Base-by-base conservation (phyloP, 768 basidiomycete genomes). In the Amanita thiersii region DNA sequence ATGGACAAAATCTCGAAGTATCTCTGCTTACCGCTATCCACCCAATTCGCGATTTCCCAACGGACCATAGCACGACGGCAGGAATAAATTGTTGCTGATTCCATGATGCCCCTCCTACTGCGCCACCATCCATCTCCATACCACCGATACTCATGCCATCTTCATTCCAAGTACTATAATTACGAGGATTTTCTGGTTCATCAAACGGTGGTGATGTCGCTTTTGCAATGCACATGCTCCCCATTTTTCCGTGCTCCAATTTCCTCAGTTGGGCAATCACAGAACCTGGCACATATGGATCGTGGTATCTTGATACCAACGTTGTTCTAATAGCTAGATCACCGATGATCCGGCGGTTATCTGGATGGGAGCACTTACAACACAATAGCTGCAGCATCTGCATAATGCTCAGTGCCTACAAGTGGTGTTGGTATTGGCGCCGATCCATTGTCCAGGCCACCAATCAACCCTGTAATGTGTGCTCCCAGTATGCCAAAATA, bases 121-220 rank as follows among this genome's bases (percentile, higher is more conserved):
- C 48, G 18, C 47, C 48, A 21, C 48, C 49, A 38, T 60, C 59
- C 10, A 57, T 46, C 30, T 54, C 43, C 15, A 60, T 51, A 23
- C 50, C 59, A 21, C 59, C 57, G 17, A 55, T 50, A 43, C 59
- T 60, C 11, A 59, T 37, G 1, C 57, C 59, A 2, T 37, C 23
- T 4, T 35, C 49, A n/a, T 51, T 60, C 53, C 53, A 60, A 7
- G 53, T 50, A 2, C 56, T 54, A 42, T 60, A 60, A 38, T 57
- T 59, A 3, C 59, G 50, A 8, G 59, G 57, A 18, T 44, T 46
- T 3, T 30, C 30, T 0, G 50, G 32, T 29, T 50, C 45, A 17
- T 60, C 59, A 42, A 53, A 60, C 1, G 59, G 59, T 1, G 52
- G 59, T 1, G 57, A 60, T 2, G 53, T 52, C 1, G 59, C 59